A percentile compares a stretch with the other conserved stretches of the same genome.
Conservation (phyloP, 2,329 filamentous ascomycete genomes). For the Endoconidiophora laricicola region DNA sequence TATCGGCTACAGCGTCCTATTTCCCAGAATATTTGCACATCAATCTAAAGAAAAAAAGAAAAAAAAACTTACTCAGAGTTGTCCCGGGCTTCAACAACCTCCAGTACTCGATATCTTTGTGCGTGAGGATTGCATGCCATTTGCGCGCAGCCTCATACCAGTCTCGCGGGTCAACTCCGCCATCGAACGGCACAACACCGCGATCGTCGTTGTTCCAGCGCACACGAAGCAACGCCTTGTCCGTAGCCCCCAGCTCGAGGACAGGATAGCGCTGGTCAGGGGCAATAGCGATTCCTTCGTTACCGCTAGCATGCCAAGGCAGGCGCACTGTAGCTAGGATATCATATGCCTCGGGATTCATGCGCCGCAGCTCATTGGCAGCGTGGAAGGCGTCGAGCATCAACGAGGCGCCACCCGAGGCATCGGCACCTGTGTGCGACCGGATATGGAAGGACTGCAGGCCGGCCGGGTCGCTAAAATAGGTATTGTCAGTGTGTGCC, state of each 20-base stretch:
- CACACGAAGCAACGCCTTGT: conserved; percentile 35
- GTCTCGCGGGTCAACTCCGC: conserved; percentile 28
- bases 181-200: conserved; percentile 44
- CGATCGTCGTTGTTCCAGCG: conserved; percentile 92
- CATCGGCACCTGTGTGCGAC: conserved; percentile 32
- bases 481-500: conserved; percentile 87
- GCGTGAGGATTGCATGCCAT: conserved; percentile 54
- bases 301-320: conserved; percentile 77
- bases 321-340: conserved; percentile 41
- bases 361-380: conserved; percentile 39
- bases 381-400: conserved; percentile 77
- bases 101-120: conserved; percentile 54
- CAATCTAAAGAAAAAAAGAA: neutral
- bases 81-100: conserved; percentile 65
- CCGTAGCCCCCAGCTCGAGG: conserved; percentile 38
- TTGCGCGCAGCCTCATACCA: conserved; percentile 73
- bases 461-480: conserved; percentile 83
- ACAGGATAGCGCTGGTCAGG: conserved; percentile 57
- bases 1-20: neutral
- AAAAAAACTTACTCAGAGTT: conserved; percentile 45
- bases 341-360: conserved; percentile 39
- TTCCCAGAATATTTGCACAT: conserved; percentile 12
- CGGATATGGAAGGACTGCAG: conserved; percentile 87
- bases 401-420: conserved; percentile 55
- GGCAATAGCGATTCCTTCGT: conserved; percentile 64